Evolutionary conservation across 202 grass and related monocot genomes (phyloP).

Genomic region (Bolboschoenoplectus hybrid): DNA sequence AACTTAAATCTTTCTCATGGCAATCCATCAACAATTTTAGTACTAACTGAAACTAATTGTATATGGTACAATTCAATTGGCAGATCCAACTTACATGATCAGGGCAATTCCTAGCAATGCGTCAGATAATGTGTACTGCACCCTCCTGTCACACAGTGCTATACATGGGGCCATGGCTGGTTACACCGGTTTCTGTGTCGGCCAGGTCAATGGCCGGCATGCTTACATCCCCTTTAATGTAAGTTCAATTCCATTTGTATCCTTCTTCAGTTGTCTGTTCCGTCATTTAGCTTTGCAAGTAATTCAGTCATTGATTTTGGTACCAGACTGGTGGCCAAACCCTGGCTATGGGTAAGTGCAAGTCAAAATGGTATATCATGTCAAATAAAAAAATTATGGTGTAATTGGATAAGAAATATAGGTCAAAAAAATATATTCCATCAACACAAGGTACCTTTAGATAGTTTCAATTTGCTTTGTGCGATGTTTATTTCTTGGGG

Average conservation of each 20-base stretch:
- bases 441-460: not conserved
- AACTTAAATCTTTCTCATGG: conserved; percentile 5
- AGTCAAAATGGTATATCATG: not conserved
- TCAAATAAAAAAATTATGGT: not conserved
- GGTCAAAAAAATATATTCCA: not conserved
- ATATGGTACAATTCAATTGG: conserved; percentile 34
- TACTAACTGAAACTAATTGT: conserved; percentile 31
- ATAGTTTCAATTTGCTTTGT: not conserved
- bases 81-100: conserved; percentile 99
- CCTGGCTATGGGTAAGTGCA: not conserved
- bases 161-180: conserved; percentile 96
- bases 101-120: conserved; percentile 93
- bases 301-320: not conserved
- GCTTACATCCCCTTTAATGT: conserved; percentile 88
- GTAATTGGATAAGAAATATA: conserved; percentile 7
- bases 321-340: not conserved
- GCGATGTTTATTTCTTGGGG: not conserved
- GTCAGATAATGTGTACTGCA: conserved; percentile 92
- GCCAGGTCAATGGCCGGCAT: conserved; percentile 75
- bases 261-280: not conserved
- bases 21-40: conserved; percentile 4
- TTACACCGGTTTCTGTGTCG: conserved; percentile 75
- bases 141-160: conserved; percentile 81
- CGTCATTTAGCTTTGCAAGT: not conserved
- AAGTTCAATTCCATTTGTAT: conserved; percentile 41